phyloP scores from a whole-genome alignment of 179 eudicot species.

The Beta macrorhiza region DNA sequence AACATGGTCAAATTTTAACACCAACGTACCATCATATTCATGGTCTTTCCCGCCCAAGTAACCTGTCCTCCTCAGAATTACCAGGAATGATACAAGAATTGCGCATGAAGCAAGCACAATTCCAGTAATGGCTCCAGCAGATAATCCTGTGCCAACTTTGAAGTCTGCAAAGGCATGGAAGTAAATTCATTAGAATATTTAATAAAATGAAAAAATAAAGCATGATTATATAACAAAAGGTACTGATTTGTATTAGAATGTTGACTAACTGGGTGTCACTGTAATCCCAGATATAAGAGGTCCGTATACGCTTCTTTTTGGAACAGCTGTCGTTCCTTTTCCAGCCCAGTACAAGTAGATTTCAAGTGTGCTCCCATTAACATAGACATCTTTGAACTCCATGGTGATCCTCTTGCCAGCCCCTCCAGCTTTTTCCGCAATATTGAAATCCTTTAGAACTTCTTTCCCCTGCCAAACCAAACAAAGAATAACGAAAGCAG shows the following conservation, averaged over 20 bases:
- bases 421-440: constrained; percentile 60
- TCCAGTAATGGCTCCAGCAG: constrained; percentile 56
- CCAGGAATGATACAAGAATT: constrained; percentile 35
- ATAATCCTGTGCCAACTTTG: constrained; percentile 43
- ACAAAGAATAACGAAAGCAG: background rate
- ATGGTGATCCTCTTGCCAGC: constrained; percentile 37
- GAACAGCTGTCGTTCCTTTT: constrained; percentile 71
- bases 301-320: constrained; percentile 64
- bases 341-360: constrained; percentile 77
- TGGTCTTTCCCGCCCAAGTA: constrained; percentile 42
- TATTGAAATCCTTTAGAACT: constrained; percentile 54
- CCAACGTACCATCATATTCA: constrained; percentile 46
- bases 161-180: constrained; percentile 45
- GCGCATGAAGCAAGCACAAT: constrained; percentile 45
- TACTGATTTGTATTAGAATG: background rate
- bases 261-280: constrained; percentile 73
- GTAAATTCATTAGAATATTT: background rate
- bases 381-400: constrained; percentile 45
- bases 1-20: background rate
- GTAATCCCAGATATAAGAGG: constrained; percentile 82
- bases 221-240: background rate
- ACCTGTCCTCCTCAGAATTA: constrained; percentile 48
- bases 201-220: background rate
- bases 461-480: constrained; percentile 45
- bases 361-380: constrained; percentile 65